Evolutionary conservation across 1,139 yeast species (phyloP), one percentile per base, ranked within the genome.

Genomic region (Chernovozyma aurita): DNA sequence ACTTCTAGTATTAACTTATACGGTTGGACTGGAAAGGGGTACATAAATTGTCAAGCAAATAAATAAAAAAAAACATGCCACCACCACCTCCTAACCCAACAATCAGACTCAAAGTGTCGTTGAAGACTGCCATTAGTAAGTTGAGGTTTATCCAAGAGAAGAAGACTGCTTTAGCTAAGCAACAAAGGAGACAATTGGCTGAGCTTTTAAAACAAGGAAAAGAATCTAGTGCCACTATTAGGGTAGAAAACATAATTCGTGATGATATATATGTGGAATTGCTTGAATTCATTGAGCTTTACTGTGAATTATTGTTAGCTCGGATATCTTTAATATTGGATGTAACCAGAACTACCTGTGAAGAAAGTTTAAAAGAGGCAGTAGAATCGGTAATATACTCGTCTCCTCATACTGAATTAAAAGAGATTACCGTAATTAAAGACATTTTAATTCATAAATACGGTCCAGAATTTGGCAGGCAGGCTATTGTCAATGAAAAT

Each of bases 241-340:
- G 95, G 36, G 95, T 87, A 3, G 96, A 88, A 49, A 85, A 85
- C 50, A 76, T 88, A 40, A 85, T 90, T 20, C 73, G 92, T 25
- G 95, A 86, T 48, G 97, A 90, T 53, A 78, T 86, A 32, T 79
- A 83, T 50, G 76, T 85, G 17, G 97, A 90, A 57, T 63, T 90
- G 17, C 67, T 87, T 39, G 97, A 90, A 57, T 75, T 76, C 32
- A 61, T 88, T 34, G 95, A 87, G 57, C 65, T 90, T 18, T 86
- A 87, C 55, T 84, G 96, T 53, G 96, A 90, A 57, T 63, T 90
- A 17, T 59, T 87, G 14, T 71, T 85, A 37, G 95, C 96, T 0
- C 66, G 97, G 38, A 75, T 84, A 18, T 70, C 78, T 11, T 63
- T 85, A 32, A 52, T 84, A 27, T 66, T 74, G 32, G 76, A 70